These are phyloP conservation scores for Epicoccum nigrum DNA, from an alignment of 2,329 filamentous ascomycete genomes.

Conservation along the genomic window DNA sequence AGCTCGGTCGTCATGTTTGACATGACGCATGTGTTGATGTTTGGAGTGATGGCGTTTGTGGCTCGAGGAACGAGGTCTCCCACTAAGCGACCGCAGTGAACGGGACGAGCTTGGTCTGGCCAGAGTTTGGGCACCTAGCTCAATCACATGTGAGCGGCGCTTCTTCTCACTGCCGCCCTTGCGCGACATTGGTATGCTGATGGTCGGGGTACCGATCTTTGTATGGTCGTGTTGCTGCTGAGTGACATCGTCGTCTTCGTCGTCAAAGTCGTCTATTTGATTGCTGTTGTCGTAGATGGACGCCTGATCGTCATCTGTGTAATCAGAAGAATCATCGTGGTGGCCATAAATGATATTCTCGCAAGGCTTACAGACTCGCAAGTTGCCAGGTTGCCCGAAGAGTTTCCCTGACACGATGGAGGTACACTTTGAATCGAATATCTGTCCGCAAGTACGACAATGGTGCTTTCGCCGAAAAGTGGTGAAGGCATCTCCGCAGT, in stretches of 20 bases:
- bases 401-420: slow-evolving; percentile 84
- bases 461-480: slow-evolving; percentile 97
- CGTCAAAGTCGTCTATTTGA: slow-evolving; percentile 25
- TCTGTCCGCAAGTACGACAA: slow-evolving; percentile 93
- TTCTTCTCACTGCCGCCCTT: slow-evolving; percentile 76
- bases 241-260: slow-evolving; percentile 32
- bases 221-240: slow-evolving; percentile 47
- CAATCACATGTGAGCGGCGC: slow-evolving; percentile 83
- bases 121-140: slow-evolving; percentile 77
- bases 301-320: slow-evolving; percentile 74
- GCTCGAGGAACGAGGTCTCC: slow-evolving; percentile 74
- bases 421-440: slow-evolving; percentile 96
- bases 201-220: slow-evolving; percentile 62
- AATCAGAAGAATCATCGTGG: slow-evolving; percentile 89
- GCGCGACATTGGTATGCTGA: slow-evolving; percentile 69
- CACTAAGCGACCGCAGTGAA: slow-evolving; percentile 76
- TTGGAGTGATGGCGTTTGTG: slow-evolving; percentile 89
- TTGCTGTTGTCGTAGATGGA: slow-evolving; percentile 59
- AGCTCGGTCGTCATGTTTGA: slow-evolving; percentile 82
- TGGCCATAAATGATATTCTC: slow-evolving; percentile 89
- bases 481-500: slow-evolving; percentile 87
- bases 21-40: slow-evolving; percentile 78
- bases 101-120: slow-evolving; percentile 92
- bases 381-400: slow-evolving; percentile 82
- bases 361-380: slow-evolving; percentile 92